Percentiles rank a stretch among this genome's conserved stretches.
Conservation (phyloP, 2,329 filamentous ascomycete genomes). For the Alternaria infectoria region DNA sequence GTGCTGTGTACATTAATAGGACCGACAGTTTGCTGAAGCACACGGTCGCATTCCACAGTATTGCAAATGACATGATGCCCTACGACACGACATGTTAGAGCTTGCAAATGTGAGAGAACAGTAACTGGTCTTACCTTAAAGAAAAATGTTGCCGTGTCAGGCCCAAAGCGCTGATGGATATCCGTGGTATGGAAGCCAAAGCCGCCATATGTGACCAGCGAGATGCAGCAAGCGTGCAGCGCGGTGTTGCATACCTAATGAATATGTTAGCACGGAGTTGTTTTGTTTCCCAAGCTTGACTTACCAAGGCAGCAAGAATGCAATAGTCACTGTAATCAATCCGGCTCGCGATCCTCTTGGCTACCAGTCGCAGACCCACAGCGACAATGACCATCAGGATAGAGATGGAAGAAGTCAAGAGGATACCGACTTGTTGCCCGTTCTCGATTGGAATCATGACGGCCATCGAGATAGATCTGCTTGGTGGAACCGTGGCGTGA, state of each 20-base stretch:
- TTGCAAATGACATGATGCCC: slow-evolving; percentile 25
- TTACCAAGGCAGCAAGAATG: slow-evolving; percentile 16
- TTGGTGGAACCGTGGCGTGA: neutral
- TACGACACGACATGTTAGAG: neutral
- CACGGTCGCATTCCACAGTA: slow-evolving; percentile 29
- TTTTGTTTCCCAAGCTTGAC: neutral
- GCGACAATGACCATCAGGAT: slow-evolving; percentile 15
- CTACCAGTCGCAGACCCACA: slow-evolving; percentile 15
- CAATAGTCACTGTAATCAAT: slow-evolving; percentile 24
- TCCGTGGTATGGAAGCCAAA: slow-evolving; percentile 27
- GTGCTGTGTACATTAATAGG: slow-evolving; percentile 24
- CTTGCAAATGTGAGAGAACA: neutral
- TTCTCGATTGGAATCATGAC: slow-evolving; percentile 17
- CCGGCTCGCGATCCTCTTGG: slow-evolving; percentile 10
- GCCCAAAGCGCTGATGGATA: slow-evolving; percentile 20
- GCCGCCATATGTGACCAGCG: slow-evolving; percentile 24
- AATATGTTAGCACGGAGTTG: neutral
- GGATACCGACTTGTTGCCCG: slow-evolving; percentile 9
- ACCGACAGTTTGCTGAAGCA: slow-evolving; percentile 28
- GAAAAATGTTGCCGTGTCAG: slow-evolving; percentile 23
- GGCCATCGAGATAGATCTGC: neutral
- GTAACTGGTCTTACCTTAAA: slow-evolving; percentile 17
- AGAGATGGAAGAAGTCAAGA: slow-evolving; percentile 11
- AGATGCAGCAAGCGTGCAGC: slow-evolving; percentile 22
- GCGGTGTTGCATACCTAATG: slow-evolving; percentile 22